phyloP scores from a whole-genome alignment of 768 basidiomycete genomes.

The Leccinum imitatum region DNA sequence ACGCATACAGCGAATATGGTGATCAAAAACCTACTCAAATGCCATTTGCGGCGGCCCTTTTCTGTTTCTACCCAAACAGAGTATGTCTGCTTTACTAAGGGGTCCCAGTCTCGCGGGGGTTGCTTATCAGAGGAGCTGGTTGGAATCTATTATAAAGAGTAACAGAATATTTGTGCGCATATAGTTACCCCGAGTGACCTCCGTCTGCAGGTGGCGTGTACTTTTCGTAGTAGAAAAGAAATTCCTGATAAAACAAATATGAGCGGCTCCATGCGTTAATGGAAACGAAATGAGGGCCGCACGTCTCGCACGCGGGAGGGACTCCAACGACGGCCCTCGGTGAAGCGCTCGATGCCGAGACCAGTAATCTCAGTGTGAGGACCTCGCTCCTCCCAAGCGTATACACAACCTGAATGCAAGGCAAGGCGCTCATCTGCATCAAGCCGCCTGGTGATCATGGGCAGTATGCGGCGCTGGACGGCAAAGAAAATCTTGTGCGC shows the following conservation, averaged over 20 bases:
- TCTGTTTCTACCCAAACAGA: slow-evolving; percentile 72
- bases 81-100: slow-evolving; percentile 80
- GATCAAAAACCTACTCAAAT: slow-evolving; percentile 59
- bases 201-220: slow-evolving; percentile 50
- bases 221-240: slow-evolving; percentile 83
- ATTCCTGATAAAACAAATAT: slow-evolving; percentile 53
- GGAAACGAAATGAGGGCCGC: slow-evolving; percentile 27
- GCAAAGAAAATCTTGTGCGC: slow-evolving; percentile 82
- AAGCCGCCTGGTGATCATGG: slow-evolving; percentile 74
- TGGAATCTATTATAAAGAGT: slow-evolving; percentile 9
- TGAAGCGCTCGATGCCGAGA: slow-evolving; percentile 81
- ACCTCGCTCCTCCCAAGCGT: slow-evolving; percentile 73
- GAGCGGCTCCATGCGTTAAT: slow-evolving; percentile 6
- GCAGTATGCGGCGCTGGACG: slow-evolving; percentile 58
- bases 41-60: slow-evolving; percentile 74
- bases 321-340: slow-evolving; percentile 81
- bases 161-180: neutral
- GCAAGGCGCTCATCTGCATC: slow-evolving; percentile 74
- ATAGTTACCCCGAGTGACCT: slow-evolving; percentile 41
- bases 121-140: slow-evolving; percentile 44
- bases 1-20: neutral
- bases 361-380: slow-evolving; percentile 75
- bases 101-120: slow-evolving; percentile 62
- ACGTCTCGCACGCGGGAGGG: slow-evolving; percentile 83
- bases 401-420: slow-evolving; percentile 44